phyloP scores from a whole-genome alignment of 2,329 filamentous ascomycete genomes.

The Colletotrichum sp. region DNA sequence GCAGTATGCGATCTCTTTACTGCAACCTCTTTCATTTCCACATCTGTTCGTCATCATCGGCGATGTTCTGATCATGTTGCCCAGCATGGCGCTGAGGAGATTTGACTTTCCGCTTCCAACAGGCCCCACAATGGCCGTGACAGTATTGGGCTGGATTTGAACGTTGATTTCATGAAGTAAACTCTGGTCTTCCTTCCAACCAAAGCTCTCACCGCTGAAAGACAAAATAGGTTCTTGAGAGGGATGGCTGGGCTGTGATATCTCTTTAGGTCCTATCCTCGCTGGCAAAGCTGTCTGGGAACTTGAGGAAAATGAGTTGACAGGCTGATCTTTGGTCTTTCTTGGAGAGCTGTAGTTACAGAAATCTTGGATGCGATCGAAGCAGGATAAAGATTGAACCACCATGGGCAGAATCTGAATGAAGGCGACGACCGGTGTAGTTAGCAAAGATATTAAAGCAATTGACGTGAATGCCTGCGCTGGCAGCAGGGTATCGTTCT shows the following conservation, averaged over 20 bases:
- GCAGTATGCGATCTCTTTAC: not conserved
- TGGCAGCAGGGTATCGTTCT: slow-evolving; percentile 24
- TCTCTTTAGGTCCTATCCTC: not conserved
- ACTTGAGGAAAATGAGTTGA: not conserved
- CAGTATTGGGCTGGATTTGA: not conserved
- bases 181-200: not conserved
- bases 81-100: not conserved
- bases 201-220: not conserved
- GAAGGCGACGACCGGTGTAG: slow-evolving; percentile 23
- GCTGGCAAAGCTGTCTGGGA: not conserved
- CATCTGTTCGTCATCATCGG: not conserved
- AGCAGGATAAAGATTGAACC: slow-evolving; percentile 21
- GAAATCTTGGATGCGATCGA: slow-evolving; percentile 28
- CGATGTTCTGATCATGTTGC: not conserved
- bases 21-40: fast-evolving
- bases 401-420: slow-evolving; percentile 26
- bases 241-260: not conserved
- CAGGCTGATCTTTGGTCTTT: not conserved
- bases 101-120: slow-evolving; percentile 19
- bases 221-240: not conserved
- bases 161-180: not conserved
- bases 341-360: slow-evolving; percentile 5
- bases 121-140: slow-evolving; percentile 10
- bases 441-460: slow-evolving; percentile 24
- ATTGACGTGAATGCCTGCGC: slow-evolving; percentile 27